Evolutionary conservation across 352 stramenopile species (phyloP), one percentile per base, ranked within the genome.

Genomic region (Elongisporangium undulatum): DNA sequence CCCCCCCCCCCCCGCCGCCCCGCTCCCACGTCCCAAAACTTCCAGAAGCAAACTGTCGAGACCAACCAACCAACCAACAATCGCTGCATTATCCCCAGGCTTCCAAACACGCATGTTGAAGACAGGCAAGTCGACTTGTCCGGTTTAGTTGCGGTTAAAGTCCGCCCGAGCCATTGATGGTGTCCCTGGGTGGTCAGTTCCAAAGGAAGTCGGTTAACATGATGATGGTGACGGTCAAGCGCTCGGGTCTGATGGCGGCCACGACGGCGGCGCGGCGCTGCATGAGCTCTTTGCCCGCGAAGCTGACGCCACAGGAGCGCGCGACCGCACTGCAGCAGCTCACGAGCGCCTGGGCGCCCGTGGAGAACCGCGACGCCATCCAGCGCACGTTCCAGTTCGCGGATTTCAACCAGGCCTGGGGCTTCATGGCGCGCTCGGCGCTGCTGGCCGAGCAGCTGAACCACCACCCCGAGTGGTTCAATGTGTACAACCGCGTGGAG

Each of bases 401-500:
- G 51, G 83, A 96, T 63, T 97, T 97, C 57, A 86, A 77, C 54
- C 56, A 87, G 56, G 86, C 87, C 2, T 96, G 83, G 75, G 56
- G 64, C 24, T 95, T 96, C 63, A 96, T 95, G 85, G 86, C 56
- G 51, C 71, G 79, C 51, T 72, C 74, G 19, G 87, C 87, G 38
- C 67, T 89, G 55, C 67, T 91, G 29, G 87, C 87, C 3, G 85
- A 96, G 70, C 72, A 94, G 56, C 89, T 98, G 84, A 87, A 98
- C 74, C 97, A 99, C 82, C 97, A 99, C 80, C 97, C 97, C 1
- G 96, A 99, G 83, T 99, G 96, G 96, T 98, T 97, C 72, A 99
- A 99, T 71, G 95, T 99, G 6, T 99, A 99, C 82, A 99, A 99
- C 75, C 78, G 76, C 51, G 96, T 99, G 19, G 82, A 98, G 52